phyloP scores from a whole-genome alignment of 1,139 yeast genomes.

The Taphrina sp. region DNA sequence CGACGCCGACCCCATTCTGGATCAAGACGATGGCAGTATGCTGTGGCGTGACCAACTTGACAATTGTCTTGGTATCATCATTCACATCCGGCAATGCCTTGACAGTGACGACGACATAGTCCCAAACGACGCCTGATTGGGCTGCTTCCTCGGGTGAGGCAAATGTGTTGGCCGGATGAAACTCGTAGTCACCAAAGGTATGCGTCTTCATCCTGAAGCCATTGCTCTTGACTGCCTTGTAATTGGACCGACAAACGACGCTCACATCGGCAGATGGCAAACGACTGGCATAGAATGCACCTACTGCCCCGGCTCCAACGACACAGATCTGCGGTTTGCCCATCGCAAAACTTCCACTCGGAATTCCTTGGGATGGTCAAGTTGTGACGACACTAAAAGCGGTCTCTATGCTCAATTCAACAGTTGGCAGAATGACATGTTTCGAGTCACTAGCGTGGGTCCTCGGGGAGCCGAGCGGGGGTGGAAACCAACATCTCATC shows the following conservation, averaged over 20 bases:
- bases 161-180: conserved; percentile 41
- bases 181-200: conserved; percentile 37
- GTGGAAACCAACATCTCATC: too few species aligned
- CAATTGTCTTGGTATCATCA: conserved; percentile 57
- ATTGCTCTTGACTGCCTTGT: conserved; percentile 51
- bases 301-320: conserved; percentile 76
- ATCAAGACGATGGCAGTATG: conserved; percentile 58
- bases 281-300: conserved; percentile 53
- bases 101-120: conserved; percentile 60
- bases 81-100: conserved; percentile 69
- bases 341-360: conserved; percentile 2
- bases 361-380: too few species aligned
- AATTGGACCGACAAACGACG: conserved; percentile 54
- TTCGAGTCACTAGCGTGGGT: too few species aligned
- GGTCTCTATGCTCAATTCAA: too few species aligned
- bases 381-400: too few species aligned
- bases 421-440: too few species aligned
- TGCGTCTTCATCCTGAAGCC: conserved; percentile 63
- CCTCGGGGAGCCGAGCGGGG: too few species aligned
- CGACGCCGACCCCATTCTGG: conserved; percentile 76
- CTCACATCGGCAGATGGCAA: conserved; percentile 50
- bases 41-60: conserved; percentile 52
- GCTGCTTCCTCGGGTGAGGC: conserved; percentile 47
- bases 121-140: conserved; percentile 37
- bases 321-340: conserved; percentile 46